phyloP scores from a whole-genome alignment of 805 yeast genomes.

The Dipodascopsis uninucleata region DNA sequence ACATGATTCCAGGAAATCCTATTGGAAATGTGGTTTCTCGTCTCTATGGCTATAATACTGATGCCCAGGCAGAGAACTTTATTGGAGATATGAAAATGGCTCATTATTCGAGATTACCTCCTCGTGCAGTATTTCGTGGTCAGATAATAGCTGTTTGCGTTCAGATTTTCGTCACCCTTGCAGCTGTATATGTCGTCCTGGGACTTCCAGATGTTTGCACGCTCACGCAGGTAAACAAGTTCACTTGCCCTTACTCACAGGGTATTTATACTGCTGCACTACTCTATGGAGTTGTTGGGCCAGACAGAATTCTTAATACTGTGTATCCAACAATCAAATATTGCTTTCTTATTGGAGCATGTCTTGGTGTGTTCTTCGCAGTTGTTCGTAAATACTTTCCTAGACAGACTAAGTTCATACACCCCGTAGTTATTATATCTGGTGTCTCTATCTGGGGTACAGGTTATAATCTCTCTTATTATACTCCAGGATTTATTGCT shows the following conservation, averaged over 20 bases:
- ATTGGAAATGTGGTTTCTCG: constrained; percentile 45
- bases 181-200: constrained; percentile 42
- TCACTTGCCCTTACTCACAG: constrained; percentile 47
- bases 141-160: constrained; percentile 46
- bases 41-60: constrained; percentile 49
- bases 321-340: constrained; percentile 25
- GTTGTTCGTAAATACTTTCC: constrained; percentile 7
- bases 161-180: constrained; percentile 45
- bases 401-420: constrained; percentile 5
- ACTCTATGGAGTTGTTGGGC: constrained; percentile 65
- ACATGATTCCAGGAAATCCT: constrained; percentile 59
- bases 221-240: constrained; percentile 42
- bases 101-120: constrained; percentile 63
- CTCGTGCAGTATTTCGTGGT: constrained; percentile 54
- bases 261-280: constrained; percentile 55
- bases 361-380: constrained; percentile 15
- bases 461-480: constrained; percentile 15
- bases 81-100: constrained; percentile 58
- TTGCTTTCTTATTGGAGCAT: constrained; percentile 22
- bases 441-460: constrained; percentile 13
- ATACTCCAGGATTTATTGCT: constrained; percentile 13
- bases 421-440: constrained; percentile 8
- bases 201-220: constrained; percentile 44
- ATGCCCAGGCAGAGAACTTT: constrained; percentile 52
- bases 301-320: constrained; percentile 52